Evolutionary conservation across 1,284 basidiomycete genomes (phyloP).

Genomic region (Chiua sp.): DNA sequence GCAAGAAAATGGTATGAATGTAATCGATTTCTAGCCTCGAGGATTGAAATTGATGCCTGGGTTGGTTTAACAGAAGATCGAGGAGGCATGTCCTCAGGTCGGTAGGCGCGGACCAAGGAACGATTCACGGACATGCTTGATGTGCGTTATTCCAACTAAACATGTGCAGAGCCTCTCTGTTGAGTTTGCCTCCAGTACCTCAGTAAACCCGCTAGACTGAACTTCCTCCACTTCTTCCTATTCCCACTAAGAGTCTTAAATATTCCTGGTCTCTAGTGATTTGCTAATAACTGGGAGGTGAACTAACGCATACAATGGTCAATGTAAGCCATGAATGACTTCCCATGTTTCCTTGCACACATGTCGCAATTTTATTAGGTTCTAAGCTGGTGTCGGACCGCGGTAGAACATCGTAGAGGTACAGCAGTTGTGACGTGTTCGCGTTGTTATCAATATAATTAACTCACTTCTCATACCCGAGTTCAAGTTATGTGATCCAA

Average conservation of each 20-base stretch:
- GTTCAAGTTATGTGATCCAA: too few relatives aligned
- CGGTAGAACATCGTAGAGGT: slow-evolving; percentile 6
- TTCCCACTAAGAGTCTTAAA: slow-evolving; percentile 92
- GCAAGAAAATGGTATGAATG: slow-evolving; percentile 54
- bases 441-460: slow-evolving; percentile 13
- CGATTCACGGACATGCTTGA: slow-evolving; percentile 68
- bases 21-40: slow-evolving; percentile 16
- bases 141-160: slow-evolving; percentile 45
- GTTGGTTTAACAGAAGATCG: slow-evolving; percentile 48
- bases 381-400: slow-evolving; percentile 49
- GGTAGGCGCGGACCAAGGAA: slow-evolving; percentile 64
- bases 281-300: slow-evolving; percentile 97
- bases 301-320: slow-evolving; percentile 34
- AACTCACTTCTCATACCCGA: slow-evolving; percentile 11
- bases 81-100: slow-evolving; percentile 57
- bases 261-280: slow-evolving; percentile 90
- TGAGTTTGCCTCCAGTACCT: slow-evolving; percentile 65
- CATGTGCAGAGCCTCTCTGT: neutral
- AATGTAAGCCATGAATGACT: neutral
- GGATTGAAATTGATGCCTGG: slow-evolving; percentile 19
- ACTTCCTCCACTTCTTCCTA: slow-evolving; percentile 84
- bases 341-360: slow-evolving; percentile 90
- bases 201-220: slow-evolving; percentile 94
- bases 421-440: slow-evolving; percentile 7
- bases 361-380: slow-evolving; percentile 98